phyloP scores from a whole-genome alignment of 257 asterid genomes.

The Solanum piurae region DNA sequence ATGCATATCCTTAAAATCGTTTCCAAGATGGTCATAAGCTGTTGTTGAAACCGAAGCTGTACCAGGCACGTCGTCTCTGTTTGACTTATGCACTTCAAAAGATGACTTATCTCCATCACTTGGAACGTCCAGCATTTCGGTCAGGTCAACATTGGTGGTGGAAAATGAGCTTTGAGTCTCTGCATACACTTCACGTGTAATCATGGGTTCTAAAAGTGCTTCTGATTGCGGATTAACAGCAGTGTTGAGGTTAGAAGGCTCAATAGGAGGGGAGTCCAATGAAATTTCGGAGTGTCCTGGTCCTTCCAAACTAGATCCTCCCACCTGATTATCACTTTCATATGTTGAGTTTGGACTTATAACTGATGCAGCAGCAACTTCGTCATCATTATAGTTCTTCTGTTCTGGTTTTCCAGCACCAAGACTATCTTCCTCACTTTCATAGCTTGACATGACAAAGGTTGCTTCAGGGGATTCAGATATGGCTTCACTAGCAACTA shows the following conservation, averaged over 20 bases:
- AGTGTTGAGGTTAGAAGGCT: constrained; percentile 13
- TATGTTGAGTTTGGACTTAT: constrained; percentile 19
- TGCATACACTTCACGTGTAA: constrained; percentile 16
- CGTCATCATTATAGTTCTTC: constrained; percentile 20
- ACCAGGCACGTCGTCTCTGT: constrained; percentile 22
- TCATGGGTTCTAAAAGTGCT: constrained; percentile 29
- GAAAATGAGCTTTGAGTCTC: constrained; percentile 30
- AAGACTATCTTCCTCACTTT: constrained; percentile 17
- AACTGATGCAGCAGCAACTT: constrained; percentile 20
- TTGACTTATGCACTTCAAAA: constrained; percentile 12
- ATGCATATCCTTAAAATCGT: constrained; percentile 20
- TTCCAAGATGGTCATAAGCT: constrained; percentile 32
- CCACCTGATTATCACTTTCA: constrained; percentile 21
- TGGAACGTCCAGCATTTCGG: constrained; percentile 15
- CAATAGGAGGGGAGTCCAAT: constrained; percentile 29
- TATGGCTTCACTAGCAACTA: constrained; percentile 33
- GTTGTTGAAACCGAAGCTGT: constrained; percentile 22
- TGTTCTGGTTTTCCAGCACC: constrained; percentile 27
- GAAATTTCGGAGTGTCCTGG: constrained; percentile 13
- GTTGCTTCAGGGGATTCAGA: constrained; percentile 24
- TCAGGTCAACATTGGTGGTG: constrained; percentile 12
- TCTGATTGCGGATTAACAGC: constrained; percentile 20
- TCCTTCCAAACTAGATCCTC: constrained; percentile 21
- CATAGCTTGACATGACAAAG: constrained; percentile 25
- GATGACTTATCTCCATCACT: constrained; percentile 26